These are phyloP conservation scores for Yamadazyma taylorii DNA, from an alignment of 1,139 yeast species.

Conservation along the genomic window DNA sequence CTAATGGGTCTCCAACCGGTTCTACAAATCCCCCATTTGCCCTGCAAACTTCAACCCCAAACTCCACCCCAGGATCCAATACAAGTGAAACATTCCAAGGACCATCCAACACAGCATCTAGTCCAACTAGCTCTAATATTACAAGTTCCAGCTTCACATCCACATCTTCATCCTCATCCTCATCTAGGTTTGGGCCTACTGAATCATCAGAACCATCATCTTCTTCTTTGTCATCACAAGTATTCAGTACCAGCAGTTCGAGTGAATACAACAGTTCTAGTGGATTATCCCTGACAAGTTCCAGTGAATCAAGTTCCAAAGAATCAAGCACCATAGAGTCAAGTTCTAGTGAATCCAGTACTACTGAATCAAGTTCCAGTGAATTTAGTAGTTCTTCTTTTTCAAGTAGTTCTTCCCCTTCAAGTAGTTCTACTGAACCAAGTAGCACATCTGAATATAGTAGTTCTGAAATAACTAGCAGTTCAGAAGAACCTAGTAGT, in stretches of 20 bases:
- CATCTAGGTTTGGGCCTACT: constrained; percentile 4
- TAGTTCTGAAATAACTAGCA: constrained; percentile 1
- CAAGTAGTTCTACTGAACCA: neutral
- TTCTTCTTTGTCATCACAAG: no score
- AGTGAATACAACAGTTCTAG: constrained; percentile 5
- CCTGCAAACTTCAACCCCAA: no score
- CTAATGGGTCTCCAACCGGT: no score
- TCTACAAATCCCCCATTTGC: no score
- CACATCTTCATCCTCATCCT: constrained; percentile 4
- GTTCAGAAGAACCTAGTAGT: neutral
- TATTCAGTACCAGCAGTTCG: constrained; percentile 4
- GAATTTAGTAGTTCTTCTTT: constrained; percentile 2
- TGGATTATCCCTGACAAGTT: constrained; percentile 1
- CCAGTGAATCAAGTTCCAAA: constrained; percentile 3
- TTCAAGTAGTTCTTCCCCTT: constrained; percentile 4
- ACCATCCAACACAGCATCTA: no score
- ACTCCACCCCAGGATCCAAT: no score
- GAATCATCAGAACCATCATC: neutral
- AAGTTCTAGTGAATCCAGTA: constrained; percentile 5
- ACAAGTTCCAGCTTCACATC: constrained; percentile 4
- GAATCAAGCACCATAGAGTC: constrained; percentile 1
- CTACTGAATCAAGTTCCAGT: constrained; percentile 4
- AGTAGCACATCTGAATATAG: neutral
- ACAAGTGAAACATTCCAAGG: no score
- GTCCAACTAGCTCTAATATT: constrained; percentile 2